Conservation (phyloP, 2,329 filamentous ascomycete species). For the Calonectria honghensis region DNA sequence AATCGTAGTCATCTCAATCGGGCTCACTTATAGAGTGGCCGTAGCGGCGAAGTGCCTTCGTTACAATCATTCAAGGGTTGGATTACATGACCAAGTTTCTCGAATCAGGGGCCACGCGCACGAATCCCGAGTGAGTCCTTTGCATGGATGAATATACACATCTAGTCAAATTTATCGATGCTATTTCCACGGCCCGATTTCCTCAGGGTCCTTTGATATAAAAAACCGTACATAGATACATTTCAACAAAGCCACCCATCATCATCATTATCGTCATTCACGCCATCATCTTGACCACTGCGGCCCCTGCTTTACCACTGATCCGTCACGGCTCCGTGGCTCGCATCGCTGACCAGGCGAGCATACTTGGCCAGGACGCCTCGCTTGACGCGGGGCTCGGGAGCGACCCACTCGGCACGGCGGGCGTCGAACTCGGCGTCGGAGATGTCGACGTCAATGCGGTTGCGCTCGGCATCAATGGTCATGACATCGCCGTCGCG, state of each 20-base stretch:
- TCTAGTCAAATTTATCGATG: slow-evolving; percentile 7
- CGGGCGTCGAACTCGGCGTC: slow-evolving; percentile 82
- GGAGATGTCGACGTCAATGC: slow-evolving; percentile 79
- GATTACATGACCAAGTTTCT: not conserved
- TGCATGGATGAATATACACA: slow-evolving; percentile 24
- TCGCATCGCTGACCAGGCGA: slow-evolving; percentile 90
- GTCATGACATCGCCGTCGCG: slow-evolving; percentile 87
- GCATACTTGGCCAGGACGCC: slow-evolving; percentile 95
- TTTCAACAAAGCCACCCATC: slow-evolving; percentile 10
- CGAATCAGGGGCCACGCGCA: not conserved
- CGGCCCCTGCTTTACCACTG: slow-evolving; percentile 46
- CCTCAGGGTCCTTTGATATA: not conserved
- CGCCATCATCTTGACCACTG: not conserved
- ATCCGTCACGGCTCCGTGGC: slow-evolving; percentile 92
- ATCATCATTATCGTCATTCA: not conserved
- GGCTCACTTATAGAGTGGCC: too few species aligned
- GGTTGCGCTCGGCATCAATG: slow-evolving; percentile 89
- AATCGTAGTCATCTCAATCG: too few species aligned
- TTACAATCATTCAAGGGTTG: too few species aligned
- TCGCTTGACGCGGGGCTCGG: slow-evolving; percentile 83
- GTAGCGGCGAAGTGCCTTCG: too few species aligned
- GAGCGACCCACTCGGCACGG: slow-evolving; percentile 80
- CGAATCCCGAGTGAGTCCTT: not conserved
- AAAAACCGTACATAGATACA: slow-evolving; percentile 5
- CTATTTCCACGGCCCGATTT: slow-evolving; percentile 12